Evolutionary conservation across 345 rosid genomes (phyloP), one percentile per base, ranked within the genome.

Genomic region (Eucalyptus cloeziana): DNA sequence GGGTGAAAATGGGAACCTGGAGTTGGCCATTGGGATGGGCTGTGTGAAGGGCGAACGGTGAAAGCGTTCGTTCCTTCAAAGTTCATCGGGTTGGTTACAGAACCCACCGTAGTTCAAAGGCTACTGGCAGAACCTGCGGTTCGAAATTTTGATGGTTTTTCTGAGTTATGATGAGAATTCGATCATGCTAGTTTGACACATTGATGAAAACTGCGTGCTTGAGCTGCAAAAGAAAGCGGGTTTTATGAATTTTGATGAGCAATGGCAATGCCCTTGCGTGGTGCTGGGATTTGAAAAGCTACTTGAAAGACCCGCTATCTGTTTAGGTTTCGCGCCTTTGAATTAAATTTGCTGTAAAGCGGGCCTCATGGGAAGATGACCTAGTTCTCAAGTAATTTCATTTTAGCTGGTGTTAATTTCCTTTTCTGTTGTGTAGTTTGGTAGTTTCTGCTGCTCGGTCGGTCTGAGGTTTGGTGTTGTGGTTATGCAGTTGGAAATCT

Each of bases 401-500:
- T 37, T 37, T 21, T 76, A 19, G 83, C 83, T 19, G 83, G 45
- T 76, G 7, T 76, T 71, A 11, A 76, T 76, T 10, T 37, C 83
- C 45, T 40, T 76, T 21, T 85, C 87, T 31, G 25, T 7, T 37
- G 33, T 49, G 14, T 51, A 30, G 88, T n/a, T 24, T 88, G 87
- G 54, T 85, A 85, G n/a, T 47, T 85, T 45, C 56, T 90, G 62
- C 49, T 15, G 79, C 58, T 85, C 10, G 11, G 56, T 86, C 47
- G 16, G 64, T 47, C 6, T 79, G 47, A 76, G 45, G 67, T 52
- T 86, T 86, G 44, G 14, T 67, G 71, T n/a, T 71, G 47, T n/a
- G 76, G 62, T 33, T 21, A 30, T 92, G 92, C 92, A 97, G 99
- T 94, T 97, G 94, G 99, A 97, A 90, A 94, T 95, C 58, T 97